Evolutionary conservation across 2,329 filamentous ascomycete species (phyloP), one percentile per base, ranked within the genome.

Genomic region (Ophiobolus disseminans): DNA sequence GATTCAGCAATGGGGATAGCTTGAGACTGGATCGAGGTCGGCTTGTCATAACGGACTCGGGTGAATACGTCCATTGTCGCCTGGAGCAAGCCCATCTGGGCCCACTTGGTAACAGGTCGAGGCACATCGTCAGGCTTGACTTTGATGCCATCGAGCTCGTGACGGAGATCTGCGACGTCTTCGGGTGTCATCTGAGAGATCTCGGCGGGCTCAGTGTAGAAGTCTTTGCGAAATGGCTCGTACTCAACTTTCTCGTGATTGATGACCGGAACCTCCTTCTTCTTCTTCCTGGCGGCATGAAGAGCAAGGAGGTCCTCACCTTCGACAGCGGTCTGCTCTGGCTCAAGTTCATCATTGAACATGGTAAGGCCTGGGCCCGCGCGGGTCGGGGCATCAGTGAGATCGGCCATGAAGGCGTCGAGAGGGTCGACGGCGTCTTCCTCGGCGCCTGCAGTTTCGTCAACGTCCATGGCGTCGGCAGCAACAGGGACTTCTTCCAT

Each of bases 1-100:
- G 92, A 96, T 90, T 97, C 97, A 65, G 97, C 90, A 8, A 91
- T 87, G 2, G 94, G 94, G 50, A 97, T 86, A 2, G 94, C 94
- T 73, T 99, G 94, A 73, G 92, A 87, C 73, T 99, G 94, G 62
- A 99, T 97, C 0, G 93, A 85, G 0, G 94, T 97, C 0, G 94
- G 92, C 67, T 86, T 89, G 46, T 95, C 89, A 70, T 91, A 99
- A 5, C 89, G 89, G 28, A 97, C 77, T 43, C 83, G 84, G 30
- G 87, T 84, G 55, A 99, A 87, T 28, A 96, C 88, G 64, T 97
- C 91, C 45, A 97, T 77, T 5, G 91, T 92, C 64, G 92, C 90
- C 22, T 90, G 85, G 13, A 91, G 91, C 40, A 97, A 82, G 37
- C 94, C 94, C 69, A 92, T 96, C 66, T 97, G 93, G 0, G 93